Percentiles rank a stretch among this genome's conserved stretches.
Conservation (phyloP, 164 flowering plant genomes). For the Chloranthus sessilifolius region DNA sequence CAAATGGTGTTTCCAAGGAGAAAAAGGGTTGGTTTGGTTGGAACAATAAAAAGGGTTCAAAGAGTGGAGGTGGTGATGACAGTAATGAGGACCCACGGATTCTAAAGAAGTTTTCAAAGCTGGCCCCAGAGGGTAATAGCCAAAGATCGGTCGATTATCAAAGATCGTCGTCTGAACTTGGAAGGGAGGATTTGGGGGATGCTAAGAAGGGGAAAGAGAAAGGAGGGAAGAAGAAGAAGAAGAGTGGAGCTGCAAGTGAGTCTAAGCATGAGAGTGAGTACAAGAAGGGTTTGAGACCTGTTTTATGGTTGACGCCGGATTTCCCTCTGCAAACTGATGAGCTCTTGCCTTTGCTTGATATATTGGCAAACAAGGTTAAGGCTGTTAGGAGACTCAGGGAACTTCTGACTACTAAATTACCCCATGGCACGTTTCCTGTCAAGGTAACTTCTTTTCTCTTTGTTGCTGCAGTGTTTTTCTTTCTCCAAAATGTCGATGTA, state of each 20-base stretch:
- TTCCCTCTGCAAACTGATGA: constrained; percentile 94
- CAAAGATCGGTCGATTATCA: constrained; percentile 46
- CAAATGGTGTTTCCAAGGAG: constrained; percentile 63
- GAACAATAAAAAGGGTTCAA: constrained; percentile 62
- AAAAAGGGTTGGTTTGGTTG: constrained; percentile 96
- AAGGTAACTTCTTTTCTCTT: too few species aligned
- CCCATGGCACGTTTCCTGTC: constrained; percentile 85
- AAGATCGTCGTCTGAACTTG: constrained; percentile 42
- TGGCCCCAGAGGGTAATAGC: constrained; percentile 60
- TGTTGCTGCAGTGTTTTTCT: too few species aligned
- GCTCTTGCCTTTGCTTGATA: constrained; percentile 89
- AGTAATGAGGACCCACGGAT: constrained; percentile 55
- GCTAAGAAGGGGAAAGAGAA: constrained; percentile 66
- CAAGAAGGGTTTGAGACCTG: constrained; percentile 94
- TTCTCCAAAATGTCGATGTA: too few species aligned
- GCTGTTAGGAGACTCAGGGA: constrained; percentile 94
- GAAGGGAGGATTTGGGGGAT: constrained; percentile 51
- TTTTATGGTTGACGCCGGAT: constrained; percentile 92
- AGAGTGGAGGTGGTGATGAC: constrained; percentile 42
- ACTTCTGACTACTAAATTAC: constrained; percentile 92
- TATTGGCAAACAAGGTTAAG: constrained; percentile 95
- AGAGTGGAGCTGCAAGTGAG: constrained; percentile 40
- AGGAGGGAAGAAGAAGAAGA: constrained; percentile 89
- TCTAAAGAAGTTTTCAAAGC: constrained; percentile 67
- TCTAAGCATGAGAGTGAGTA: constrained; percentile 88